phyloP scores from a whole-genome alignment of 1,284 basidiomycete genomes.

The Coriolopsis trogii region DNA sequence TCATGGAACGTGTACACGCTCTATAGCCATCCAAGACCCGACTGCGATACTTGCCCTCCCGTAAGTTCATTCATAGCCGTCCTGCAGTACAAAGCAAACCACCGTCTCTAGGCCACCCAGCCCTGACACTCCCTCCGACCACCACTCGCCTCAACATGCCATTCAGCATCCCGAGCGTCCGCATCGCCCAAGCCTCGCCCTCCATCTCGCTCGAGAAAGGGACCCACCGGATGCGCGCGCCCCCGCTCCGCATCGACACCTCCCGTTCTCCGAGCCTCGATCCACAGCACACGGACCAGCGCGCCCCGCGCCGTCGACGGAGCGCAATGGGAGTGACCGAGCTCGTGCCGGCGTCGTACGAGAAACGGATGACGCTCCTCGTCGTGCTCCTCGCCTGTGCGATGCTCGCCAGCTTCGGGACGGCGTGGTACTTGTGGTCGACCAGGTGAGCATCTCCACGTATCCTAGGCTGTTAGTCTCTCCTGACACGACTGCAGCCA shows the following conservation, averaged over 20 bases:
- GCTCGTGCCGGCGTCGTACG: slow-evolving; percentile 24
- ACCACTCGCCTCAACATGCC: slow-evolving; percentile 27
- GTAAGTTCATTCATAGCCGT: too few relatives aligned
- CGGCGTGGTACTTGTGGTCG: slow-evolving; percentile 64
- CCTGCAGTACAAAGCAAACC: too few relatives aligned
- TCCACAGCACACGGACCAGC: neutral
- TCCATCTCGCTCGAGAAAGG: slow-evolving; percentile 66
- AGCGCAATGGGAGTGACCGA: neutral
- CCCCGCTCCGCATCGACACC: slow-evolving; percentile 23
- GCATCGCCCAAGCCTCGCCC: slow-evolving; percentile 48
- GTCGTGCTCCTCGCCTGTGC: slow-evolving; percentile 50
- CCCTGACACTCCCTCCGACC: too few relatives aligned
- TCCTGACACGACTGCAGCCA: neutral
- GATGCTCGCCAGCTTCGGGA: slow-evolving; percentile 54
- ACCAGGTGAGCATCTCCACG: slow-evolving; percentile 62
- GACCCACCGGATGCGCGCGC: slow-evolving; percentile 59
- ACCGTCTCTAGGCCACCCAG: too few relatives aligned
- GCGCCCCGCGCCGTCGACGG: neutral
- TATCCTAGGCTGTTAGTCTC: too few relatives aligned
- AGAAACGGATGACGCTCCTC: slow-evolving; percentile 38
- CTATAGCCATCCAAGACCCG: too few relatives aligned
- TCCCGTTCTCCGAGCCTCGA: neutral
- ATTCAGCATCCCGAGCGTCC: slow-evolving; percentile 24
- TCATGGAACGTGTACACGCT: too few relatives aligned
- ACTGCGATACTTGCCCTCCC: too few relatives aligned